Percentiles rank a stretch among this genome's conserved stretches.
Conservation (phyloP, 371 early-diverging fungal species). For the Smittium mucronatum region DNA sequence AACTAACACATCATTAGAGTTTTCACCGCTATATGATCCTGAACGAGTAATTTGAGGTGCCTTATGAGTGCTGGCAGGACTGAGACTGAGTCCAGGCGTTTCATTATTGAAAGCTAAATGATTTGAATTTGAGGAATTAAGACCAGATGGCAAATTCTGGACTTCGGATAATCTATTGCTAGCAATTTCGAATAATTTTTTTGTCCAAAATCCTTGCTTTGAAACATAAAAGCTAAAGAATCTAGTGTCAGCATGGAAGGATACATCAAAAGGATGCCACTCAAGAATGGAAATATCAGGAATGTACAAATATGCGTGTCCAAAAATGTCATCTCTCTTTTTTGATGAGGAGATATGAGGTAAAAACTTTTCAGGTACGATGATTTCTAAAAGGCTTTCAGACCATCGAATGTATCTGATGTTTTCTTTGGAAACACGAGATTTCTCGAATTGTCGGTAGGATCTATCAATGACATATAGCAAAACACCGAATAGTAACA, state of each 20-base stretch:
- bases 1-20: neutral
- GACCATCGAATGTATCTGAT: neutral
- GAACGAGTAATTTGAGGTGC: neutral
- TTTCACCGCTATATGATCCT: neutral
- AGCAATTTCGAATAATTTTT: neutral
- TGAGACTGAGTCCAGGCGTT: too few species aligned
- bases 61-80: too few species aligned
- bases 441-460: neutral
- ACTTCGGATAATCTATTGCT: neutral
- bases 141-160: neutral
- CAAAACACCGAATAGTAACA: neutral
- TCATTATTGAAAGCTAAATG: neutral
- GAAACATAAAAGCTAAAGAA: neutral
- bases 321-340: too few species aligned
- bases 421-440: neutral
- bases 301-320: neutral
- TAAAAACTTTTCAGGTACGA: neutral
- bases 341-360: too few species aligned
- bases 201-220: neutral
- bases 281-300: neutral
- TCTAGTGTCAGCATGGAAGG: neutral
- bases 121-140: neutral
- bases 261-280: neutral
- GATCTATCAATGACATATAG: neutral
- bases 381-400: neutral